Conservation (phyloP, 176 grass and related monocot genomes). For the Aegilops umbellulata region DNA sequence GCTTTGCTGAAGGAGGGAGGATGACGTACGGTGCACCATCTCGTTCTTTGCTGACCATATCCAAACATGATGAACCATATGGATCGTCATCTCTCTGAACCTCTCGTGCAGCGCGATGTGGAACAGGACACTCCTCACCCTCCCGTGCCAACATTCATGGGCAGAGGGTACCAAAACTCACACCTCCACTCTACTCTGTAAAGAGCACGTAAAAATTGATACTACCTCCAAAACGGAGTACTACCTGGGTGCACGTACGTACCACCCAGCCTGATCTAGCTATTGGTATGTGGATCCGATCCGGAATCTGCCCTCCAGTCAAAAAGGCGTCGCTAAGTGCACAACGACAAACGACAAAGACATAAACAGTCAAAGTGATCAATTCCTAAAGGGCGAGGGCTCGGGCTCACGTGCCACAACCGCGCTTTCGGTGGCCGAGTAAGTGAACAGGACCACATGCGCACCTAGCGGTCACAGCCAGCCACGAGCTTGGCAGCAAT, state of each 20-base stretch:
- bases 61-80: neutral
- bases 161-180: neutral
- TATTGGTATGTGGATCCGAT: neutral
- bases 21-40: neutral
- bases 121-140: neutral
- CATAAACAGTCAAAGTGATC: conserved; percentile 28
- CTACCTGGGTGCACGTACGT: neutral
- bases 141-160: neutral
- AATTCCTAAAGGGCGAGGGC: neutral
- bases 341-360: neutral
- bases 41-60: neutral
- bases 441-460: conserved; percentile 22
- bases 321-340: neutral
- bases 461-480: neutral
- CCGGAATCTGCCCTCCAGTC: neutral
- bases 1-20: no score
- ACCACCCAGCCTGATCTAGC: neutral
- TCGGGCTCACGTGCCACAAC: conserved; percentile 26
- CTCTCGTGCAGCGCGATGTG: neutral
- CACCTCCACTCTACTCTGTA: no score
- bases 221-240: no score
- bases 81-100: neutral
- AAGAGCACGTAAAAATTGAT: no score
- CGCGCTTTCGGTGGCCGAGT: conserved; percentile 33
- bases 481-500: neutral